A percentile compares a stretch with the other conserved stretches of the same genome.
Conservation (phyloP, 2,329 filamentous ascomycete species). For the Myriosclerotinia scirpicola region DNA sequence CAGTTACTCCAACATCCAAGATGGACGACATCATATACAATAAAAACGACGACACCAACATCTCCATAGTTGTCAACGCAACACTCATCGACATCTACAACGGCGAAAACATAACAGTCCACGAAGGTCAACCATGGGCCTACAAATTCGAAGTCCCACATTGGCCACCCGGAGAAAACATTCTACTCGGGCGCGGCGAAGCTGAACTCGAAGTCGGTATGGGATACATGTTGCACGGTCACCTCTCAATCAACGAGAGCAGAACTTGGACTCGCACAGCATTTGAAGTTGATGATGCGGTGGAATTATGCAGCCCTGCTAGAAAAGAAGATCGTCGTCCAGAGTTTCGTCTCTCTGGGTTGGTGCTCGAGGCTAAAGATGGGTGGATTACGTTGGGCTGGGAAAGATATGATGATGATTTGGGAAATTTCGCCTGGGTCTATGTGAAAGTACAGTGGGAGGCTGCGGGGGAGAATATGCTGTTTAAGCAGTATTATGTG, state of each 20-base stretch:
- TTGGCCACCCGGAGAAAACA: background rate
- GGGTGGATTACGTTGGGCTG: background rate
- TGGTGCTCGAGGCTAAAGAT: background rate
- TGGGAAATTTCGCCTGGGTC: conserved; percentile 20
- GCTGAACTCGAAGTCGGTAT: background rate
- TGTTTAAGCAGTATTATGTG: conserved; percentile 15
- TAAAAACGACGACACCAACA: conserved; percentile 17
- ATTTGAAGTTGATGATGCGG: conserved; percentile 18
- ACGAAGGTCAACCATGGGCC: conserved; percentile 5
- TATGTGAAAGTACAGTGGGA: background rate
- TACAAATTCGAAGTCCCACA: conserved; percentile 16
- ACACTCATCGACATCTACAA: conserved; percentile 17
- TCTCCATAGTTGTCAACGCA: conserved; percentile 16
- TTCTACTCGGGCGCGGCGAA: conserved; percentile 17
- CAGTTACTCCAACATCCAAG: background rate
- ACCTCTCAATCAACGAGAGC: conserved; percentile 18
- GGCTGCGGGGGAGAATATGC: conserved; percentile 1
- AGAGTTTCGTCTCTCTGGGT: conserved; percentile 13
- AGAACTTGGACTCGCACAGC: conserved; percentile 16
- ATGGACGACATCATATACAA: conserved; percentile 18
- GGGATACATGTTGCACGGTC: conserved; percentile 18
- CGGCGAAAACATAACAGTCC: conserved; percentile 9
- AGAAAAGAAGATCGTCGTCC: background rate
- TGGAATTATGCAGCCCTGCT: background rate
- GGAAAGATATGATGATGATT: conserved; percentile 21